Evolutionary conservation across 2,329 filamentous ascomycete species (phyloP), one percentile per base, ranked within the genome.

Genomic region (Rasamsonia emersonii): DNA sequence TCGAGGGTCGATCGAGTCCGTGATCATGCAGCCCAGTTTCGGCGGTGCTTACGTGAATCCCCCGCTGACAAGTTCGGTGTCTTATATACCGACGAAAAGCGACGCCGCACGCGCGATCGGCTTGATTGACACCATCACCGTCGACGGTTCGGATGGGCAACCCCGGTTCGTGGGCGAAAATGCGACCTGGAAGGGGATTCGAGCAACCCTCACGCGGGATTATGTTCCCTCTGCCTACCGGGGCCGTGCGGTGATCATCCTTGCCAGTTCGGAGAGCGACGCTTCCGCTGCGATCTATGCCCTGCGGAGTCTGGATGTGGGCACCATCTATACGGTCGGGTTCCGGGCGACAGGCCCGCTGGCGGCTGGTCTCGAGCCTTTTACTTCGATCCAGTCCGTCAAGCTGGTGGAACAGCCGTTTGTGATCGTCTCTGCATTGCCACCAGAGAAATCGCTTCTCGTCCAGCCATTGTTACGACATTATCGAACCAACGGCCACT

Each of bases 21-120:
- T 84, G 56, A 76, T 85, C 45, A 73, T 77, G 36, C 79, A 85
- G 48, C 74, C 73, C 32, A 74, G 77, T 33, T 93, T 93, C 57
- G 85, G 86, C 24, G 86, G 85, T 23, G 83, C 84, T 19, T 88
- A 84, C 49, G 69, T 93, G 39, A 82, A 82, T 47, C 84, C 84
- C 9, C 78, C 83, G 1, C 62, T 86, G 31, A 63, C 77, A 40
- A 49, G 61, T 20, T 61, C 73, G 45, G 60, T 70, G 26, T 67
- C 71, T 8, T 75, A 83, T 36, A 70, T 82, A 19, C 73, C 73
- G 11, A 62, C 69, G 1, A 61, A 89, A 30, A 86, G 81, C 5
- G 82, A 86, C 46, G 82, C 85, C 6, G 84, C 82, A 23, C 71
- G 77, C 2, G 77, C 79, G 2, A 91, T 86, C 40, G 85, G 85